Evolutionary conservation across 768 basidiomycete species (phyloP).

Genomic region (Phlegmacium glaucopus): DNA sequence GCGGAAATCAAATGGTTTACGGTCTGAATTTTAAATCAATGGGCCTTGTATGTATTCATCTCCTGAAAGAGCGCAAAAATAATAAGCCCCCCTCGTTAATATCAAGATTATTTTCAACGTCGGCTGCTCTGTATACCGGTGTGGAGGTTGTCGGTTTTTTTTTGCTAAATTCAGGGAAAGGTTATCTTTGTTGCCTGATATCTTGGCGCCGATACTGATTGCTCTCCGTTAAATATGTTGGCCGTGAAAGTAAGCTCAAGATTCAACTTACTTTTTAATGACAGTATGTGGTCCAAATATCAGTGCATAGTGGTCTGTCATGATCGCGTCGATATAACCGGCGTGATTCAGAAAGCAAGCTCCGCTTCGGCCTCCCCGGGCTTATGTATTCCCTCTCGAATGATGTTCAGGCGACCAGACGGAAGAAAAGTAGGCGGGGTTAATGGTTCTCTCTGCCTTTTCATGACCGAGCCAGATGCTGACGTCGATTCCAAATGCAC

Average conservation of each 20-base stretch:
- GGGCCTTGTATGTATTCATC: conserved; percentile 60
- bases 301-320: conserved; percentile 21
- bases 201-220: conserved; percentile 34
- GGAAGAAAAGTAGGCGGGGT: conserved; percentile 66
- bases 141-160: conserved; percentile 16
- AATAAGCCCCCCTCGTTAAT: conserved; percentile 58
- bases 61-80: conserved; percentile 67
- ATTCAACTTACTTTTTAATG: conserved; percentile 15
- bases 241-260: neutral
- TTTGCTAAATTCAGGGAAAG: conserved; percentile 13
- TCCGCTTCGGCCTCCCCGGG: conserved; percentile 21
- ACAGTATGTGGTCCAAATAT: conserved; percentile 17
- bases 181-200: conserved; percentile 41
- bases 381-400: too few species aligned
- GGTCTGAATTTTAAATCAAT: conserved; percentile 11
- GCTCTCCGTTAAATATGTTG: conserved; percentile 35
- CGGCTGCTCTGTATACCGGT: conserved; percentile 41
- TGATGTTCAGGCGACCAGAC: conserved; percentile 28
- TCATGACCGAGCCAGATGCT: conserved; percentile 67
- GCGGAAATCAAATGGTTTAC: conserved; percentile 9
- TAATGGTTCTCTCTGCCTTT: conserved; percentile 72
- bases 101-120: conserved; percentile 49
- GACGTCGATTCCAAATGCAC: conserved; percentile 68
- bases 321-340: conserved; percentile 16
- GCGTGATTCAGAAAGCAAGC: conserved; percentile 17